These are phyloP conservation scores for Cladochytrium replicatum DNA, from an alignment of 192 early-diverging fungal species.

Conservation along the genomic window DNA sequence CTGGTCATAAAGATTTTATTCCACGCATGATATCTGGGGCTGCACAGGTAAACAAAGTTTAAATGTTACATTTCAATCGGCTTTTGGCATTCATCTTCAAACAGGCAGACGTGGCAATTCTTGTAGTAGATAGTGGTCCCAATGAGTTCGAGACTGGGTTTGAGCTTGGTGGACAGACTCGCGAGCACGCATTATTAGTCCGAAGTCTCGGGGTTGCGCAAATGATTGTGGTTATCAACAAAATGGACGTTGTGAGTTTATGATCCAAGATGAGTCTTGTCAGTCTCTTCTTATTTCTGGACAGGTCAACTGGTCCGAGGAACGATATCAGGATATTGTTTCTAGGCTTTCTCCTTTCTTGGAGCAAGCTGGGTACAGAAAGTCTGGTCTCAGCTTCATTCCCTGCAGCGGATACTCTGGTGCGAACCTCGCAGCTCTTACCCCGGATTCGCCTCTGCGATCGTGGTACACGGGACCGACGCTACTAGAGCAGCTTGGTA, in stretches of 20 bases:
- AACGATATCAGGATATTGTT: slow-evolving; percentile 67
- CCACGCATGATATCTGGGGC: slow-evolving; percentile 99
- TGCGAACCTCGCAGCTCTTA: slow-evolving; percentile 60
- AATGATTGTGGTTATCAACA: slow-evolving; percentile 90
- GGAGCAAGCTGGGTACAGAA: slow-evolving; percentile 68
- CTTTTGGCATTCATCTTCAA: neutral
- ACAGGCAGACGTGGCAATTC: slow-evolving; percentile 86
- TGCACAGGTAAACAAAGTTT: slow-evolving; percentile 43
- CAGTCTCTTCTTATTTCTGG: neutral
- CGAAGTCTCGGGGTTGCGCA: slow-evolving; percentile 87
- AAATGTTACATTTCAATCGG: slow-evolving; percentile 7
- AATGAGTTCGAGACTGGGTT: slow-evolving; percentile 97
- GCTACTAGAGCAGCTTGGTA: slow-evolving; percentile 62
- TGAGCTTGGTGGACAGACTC: slow-evolving; percentile 86
- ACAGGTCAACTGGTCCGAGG: slow-evolving; percentile 69
- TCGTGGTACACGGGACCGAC: slow-evolving; percentile 77
- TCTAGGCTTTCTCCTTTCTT: slow-evolving; percentile 61
- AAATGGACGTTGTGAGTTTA: slow-evolving; percentile 67
- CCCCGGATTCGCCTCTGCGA: slow-evolving; percentile 26
- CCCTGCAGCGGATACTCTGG: slow-evolving; percentile 89
- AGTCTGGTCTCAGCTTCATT: slow-evolving; percentile 65
- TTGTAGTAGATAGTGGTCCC: slow-evolving; percentile 80
- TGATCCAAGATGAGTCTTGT: slow-evolving; percentile 1
- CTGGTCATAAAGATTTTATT: slow-evolving; percentile 96
- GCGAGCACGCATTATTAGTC: slow-evolving; percentile 90